phyloP scores from a whole-genome alignment of 768 basidiomycete genomes.

The Boletus sp. region DNA sequence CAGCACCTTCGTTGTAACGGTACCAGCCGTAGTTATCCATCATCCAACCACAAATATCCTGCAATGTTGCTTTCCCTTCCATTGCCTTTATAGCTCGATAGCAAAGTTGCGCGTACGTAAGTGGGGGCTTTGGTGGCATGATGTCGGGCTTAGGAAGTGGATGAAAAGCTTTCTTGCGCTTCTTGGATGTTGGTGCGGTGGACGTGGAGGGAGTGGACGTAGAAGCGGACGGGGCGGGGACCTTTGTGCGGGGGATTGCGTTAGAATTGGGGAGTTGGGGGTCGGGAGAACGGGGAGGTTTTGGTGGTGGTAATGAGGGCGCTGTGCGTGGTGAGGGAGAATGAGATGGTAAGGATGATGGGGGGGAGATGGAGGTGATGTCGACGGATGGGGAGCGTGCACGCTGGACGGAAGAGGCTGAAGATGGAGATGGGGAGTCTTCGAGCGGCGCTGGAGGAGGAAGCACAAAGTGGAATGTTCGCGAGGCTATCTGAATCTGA shows the following conservation, averaged over 20 bases:
- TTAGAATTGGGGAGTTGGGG: slow-evolving; percentile 65
- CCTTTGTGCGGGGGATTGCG: slow-evolving; percentile 47
- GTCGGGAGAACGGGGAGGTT: slow-evolving; percentile 45
- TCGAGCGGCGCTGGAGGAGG: slow-evolving; percentile 83
- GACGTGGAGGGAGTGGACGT: slow-evolving; percentile 19
- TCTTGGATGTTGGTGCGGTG: slow-evolving; percentile 46
- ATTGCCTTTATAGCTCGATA: slow-evolving; percentile 83
- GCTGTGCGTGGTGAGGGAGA: slow-evolving; percentile 62
- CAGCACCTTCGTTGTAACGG: slow-evolving; percentile 72
- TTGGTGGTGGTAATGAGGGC: slow-evolving; percentile 43
- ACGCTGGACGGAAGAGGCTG: slow-evolving; percentile 64
- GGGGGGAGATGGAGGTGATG: slow-evolving; percentile 78
- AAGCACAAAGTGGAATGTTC: slow-evolving; percentile 95
- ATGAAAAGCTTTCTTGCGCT: slow-evolving; percentile 61
- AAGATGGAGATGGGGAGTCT: slow-evolving; percentile 79
- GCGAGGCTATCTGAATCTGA: slow-evolving; percentile 95
- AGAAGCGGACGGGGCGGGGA: slow-evolving; percentile 20
- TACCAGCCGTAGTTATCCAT: slow-evolving; percentile 89
- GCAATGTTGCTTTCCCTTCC: slow-evolving; percentile 83
- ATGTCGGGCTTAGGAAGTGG: slow-evolving; percentile 60
- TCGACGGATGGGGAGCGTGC: slow-evolving; percentile 80
- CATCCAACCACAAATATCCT: slow-evolving; percentile 93
- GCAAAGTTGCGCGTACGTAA: slow-evolving; percentile 91
- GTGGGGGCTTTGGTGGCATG: slow-evolving; percentile 85
- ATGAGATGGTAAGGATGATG: slow-evolving; percentile 75